These are phyloP conservation scores for Teunomyces tritomae DNA, from an alignment of 805 yeast genomes.

Conservation along the genomic window DNA sequence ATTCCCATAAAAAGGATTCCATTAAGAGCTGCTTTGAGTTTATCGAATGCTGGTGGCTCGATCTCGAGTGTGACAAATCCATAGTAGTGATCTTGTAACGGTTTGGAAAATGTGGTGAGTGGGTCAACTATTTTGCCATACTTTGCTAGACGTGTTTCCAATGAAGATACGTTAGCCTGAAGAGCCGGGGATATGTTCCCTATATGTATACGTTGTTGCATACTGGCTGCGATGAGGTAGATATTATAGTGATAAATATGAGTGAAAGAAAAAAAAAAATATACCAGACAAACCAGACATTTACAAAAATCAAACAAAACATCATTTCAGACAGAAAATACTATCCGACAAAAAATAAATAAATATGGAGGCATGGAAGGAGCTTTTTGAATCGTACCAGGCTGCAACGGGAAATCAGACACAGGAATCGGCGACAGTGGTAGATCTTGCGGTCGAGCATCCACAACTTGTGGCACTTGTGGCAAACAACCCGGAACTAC, in stretches of 20 bases:
- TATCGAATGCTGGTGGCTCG: slow-evolving; percentile 42
- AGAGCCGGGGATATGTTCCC: slow-evolving; percentile 63
- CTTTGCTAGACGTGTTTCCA: slow-evolving; percentile 55
- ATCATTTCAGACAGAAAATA: not conserved
- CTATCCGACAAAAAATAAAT: no score
- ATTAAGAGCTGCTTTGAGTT: slow-evolving; percentile 56
- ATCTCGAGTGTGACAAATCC: slow-evolving; percentile 67
- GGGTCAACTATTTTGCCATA: slow-evolving; percentile 55
- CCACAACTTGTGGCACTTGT: not conserved
- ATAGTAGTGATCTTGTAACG: slow-evolving; percentile 51
- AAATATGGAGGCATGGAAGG: not conserved
- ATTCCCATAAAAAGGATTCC: slow-evolving; percentile 78
- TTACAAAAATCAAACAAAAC: not conserved
- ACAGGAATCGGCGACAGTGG: not conserved
- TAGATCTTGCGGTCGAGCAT: not conserved
- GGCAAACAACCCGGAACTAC: not conserved
- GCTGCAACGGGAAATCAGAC: not conserved
- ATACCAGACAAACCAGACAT: not conserved
- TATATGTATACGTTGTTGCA: slow-evolving; percentile 46
- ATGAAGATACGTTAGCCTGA: slow-evolving; percentile 41
- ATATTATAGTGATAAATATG: no score
- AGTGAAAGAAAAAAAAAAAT: not conserved
- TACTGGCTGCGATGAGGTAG: slow-evolving; percentile 7
- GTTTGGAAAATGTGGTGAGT: slow-evolving; percentile 56
- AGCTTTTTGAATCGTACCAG: not conserved